A percentile compares a stretch with the other conserved stretches of the same genome.
Conservation (phyloP, 192 early-diverging fungal genomes). For the Chytriomyces hyalinus region DNA sequence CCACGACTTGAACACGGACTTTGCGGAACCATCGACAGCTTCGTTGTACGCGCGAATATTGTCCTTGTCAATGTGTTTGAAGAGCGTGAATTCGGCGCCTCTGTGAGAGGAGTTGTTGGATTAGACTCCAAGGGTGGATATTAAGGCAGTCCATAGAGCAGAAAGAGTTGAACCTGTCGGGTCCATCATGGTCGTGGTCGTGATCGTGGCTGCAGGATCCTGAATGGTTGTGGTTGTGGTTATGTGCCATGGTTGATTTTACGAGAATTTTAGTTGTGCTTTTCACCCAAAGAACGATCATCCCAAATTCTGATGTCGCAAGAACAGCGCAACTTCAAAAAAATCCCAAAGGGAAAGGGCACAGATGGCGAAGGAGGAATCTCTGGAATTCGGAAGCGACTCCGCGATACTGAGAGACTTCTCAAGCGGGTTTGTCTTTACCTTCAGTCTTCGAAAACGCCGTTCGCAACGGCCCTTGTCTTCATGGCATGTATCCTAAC, state of each 20-base stretch:
- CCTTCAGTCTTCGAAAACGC: neutral
- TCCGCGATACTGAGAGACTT: conserved; percentile 45
- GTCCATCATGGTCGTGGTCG: conserved; percentile 69
- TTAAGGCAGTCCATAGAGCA: neutral
- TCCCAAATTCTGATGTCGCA: too few species aligned
- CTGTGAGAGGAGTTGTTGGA: conserved; percentile 21
- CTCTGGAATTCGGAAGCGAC: conserved; percentile 34
- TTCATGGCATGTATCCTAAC: neutral
- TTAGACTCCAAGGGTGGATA: neutral
- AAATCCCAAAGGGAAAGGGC: conserved; percentile 18
- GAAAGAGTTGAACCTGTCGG: conserved; percentile 27
- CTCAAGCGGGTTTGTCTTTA: conserved; percentile 16
- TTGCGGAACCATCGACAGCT: conserved; percentile 61
- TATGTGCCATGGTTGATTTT: conserved; percentile 28
- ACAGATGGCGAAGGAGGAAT: conserved; percentile 26
- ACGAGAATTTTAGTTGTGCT: neutral
- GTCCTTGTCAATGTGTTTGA: conserved; percentile 78
- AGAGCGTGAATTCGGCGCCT: conserved; percentile 62
- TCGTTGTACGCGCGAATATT: conserved; percentile 85
- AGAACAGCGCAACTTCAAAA: too few species aligned
- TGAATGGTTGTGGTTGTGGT: conserved; percentile 47
- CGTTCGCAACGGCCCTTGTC: neutral
- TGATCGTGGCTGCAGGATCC: conserved; percentile 63
- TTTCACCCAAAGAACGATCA: too few species aligned
- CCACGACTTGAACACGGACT: conserved; percentile 86